Conservation (phyloP, 495 filamentous ascomycete genomes). For the Lepidopterella palustris region DNA sequence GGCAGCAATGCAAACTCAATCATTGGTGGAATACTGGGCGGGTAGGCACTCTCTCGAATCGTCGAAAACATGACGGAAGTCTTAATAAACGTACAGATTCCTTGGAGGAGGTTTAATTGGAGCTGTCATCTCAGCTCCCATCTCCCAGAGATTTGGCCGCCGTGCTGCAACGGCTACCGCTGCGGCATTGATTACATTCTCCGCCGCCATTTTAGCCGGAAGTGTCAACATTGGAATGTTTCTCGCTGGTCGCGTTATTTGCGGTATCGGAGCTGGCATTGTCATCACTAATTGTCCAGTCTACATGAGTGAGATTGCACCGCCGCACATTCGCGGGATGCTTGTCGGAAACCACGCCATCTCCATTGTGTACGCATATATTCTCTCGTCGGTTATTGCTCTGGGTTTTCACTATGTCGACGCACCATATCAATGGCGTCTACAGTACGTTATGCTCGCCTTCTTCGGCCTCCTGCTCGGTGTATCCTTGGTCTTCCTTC, state of each 20-base stretch:
- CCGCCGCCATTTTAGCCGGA: conserved; percentile 21
- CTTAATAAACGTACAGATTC: not conserved
- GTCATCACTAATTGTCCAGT: conserved; percentile 29
- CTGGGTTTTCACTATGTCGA: not conserved
- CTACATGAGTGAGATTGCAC: conserved; percentile 33
- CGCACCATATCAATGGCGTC: not conserved
- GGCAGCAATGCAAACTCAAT: not conserved
- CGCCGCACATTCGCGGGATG: conserved; percentile 26
- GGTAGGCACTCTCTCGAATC: not conserved
- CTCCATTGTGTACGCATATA: conserved; percentile 1
- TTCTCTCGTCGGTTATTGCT: not conserved
- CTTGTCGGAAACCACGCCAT: conserved; percentile 19
- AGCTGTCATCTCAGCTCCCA: not conserved
- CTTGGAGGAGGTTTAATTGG: conserved; percentile 6
- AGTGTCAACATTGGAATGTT: conserved; percentile 26
- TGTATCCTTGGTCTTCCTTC: not conserved
- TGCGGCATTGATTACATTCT: conserved; percentile 18
- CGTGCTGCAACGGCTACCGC: conserved; percentile 17
- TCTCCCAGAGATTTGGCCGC: conserved; percentile 4
- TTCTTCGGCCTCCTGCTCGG: not conserved
- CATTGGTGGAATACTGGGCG: conserved; percentile 4
- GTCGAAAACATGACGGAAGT: not conserved
- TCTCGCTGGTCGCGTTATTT: conserved; percentile 23
- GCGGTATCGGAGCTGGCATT: conserved; percentile 29
- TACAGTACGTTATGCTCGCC: not conserved